Evolutionary conservation across 2,329 filamentous ascomycete genomes (phyloP).

Genomic region (Arachnomyces sp.): DNA sequence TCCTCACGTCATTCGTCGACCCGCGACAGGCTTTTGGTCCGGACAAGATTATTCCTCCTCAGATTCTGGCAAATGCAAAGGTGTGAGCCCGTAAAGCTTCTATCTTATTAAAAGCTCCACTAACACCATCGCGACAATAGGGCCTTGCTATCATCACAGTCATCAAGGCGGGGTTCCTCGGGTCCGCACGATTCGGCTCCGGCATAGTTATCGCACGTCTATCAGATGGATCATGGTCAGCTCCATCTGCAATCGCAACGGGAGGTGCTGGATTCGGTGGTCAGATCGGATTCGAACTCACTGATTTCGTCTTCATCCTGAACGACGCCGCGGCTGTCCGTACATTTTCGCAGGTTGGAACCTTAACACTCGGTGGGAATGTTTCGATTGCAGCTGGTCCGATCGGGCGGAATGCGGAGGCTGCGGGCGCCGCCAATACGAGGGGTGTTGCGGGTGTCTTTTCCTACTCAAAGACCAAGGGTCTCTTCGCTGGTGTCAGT

Average conservation of each 20-base stretch:
- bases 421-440: slow-evolving; percentile 83
- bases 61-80: slow-evolving; percentile 85
- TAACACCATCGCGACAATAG: slow-evolving; percentile 19
- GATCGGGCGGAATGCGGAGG: slow-evolving; percentile 88
- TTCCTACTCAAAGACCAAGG: slow-evolving; percentile 96
- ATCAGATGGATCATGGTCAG: slow-evolving; percentile 41
- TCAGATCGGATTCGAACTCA: slow-evolving; percentile 45
- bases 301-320: slow-evolving; percentile 87
- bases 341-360: slow-evolving; percentile 87
- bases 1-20: slow-evolving; percentile 88
- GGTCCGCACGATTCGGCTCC: slow-evolving; percentile 43
- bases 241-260: slow-evolving; percentile 42
- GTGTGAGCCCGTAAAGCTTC: slow-evolving; percentile 34
- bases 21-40: slow-evolving; percentile 88
- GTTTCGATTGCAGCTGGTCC: slow-evolving; percentile 93
- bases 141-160: slow-evolving; percentile 43
- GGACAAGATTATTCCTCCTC: slow-evolving; percentile 92
- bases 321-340: slow-evolving; percentile 85
- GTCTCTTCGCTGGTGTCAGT: slow-evolving; percentile 88
- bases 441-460: slow-evolving; percentile 88
- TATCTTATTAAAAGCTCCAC: slow-evolving; percentile 1
- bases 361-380: slow-evolving; percentile 87
- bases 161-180: slow-evolving; percentile 43
- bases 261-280: slow-evolving; percentile 43
- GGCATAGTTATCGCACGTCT: slow-evolving; percentile 43